Conservation (phyloP, 75 land plant species). For the Sequoiadendron giganteum region DNA sequence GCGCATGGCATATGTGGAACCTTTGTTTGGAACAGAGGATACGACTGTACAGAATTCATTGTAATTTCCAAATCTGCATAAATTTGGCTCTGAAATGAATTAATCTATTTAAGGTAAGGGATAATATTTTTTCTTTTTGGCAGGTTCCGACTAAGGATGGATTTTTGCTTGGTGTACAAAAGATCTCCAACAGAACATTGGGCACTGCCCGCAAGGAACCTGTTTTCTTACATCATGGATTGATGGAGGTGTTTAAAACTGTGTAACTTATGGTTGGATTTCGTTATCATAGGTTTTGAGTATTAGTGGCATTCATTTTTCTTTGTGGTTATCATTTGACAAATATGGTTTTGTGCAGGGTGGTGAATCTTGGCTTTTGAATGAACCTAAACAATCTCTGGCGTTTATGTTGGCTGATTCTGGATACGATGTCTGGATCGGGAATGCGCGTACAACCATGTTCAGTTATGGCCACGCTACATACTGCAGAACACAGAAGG, state of each 20-base stretch:
- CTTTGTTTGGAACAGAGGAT: neutral
- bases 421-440: slow-evolving; percentile 85
- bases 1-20: neutral
- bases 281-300: slow-evolving; percentile 59
- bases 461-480: slow-evolving; percentile 54
- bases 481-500: too few relatives aligned
- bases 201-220: too few relatives aligned
- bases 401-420: slow-evolving; percentile 63
- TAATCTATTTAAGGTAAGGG: too few relatives aligned
- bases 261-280: slow-evolving; percentile 24
- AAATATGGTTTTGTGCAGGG: slow-evolving; percentile 64
- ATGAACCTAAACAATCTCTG: slow-evolving; percentile 52
- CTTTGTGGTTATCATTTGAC: slow-evolving; percentile 50
- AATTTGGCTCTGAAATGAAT: neutral
- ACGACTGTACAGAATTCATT: neutral
- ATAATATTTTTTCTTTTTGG: neutral
- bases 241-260: neutral
- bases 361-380: slow-evolving; percentile 59
- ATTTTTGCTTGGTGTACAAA: slow-evolving; percentile 61
- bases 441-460: slow-evolving; percentile 58
- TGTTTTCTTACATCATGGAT: too few relatives aligned
- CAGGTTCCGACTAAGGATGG: slow-evolving; percentile 70
- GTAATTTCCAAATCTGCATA: neutral
- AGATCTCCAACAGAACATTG: slow-evolving; percentile 22
- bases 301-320: slow-evolving; percentile 78